Evolutionary conservation across 441 rosid genomes (phyloP).

Genomic region (Croton laevigatus): DNA sequence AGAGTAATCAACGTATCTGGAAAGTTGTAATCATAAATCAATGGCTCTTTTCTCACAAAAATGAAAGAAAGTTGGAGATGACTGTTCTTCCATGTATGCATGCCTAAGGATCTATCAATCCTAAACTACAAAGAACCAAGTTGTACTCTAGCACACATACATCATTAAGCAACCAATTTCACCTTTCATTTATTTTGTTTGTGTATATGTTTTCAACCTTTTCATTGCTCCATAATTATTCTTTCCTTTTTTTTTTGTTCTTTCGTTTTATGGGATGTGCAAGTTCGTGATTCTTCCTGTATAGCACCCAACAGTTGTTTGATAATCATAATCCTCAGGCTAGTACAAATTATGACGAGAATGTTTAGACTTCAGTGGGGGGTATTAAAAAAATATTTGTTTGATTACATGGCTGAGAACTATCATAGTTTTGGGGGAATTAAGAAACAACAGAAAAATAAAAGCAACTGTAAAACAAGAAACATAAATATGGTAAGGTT

Average conservation of each 20-base stretch:
- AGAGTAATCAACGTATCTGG: constrained; percentile 10
- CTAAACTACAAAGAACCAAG: background rate
- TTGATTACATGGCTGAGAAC: background rate
- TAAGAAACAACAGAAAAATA: background rate
- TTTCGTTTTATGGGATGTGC: background rate
- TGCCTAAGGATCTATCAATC: constrained; percentile 8
- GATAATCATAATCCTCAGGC: background rate
- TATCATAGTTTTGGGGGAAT: background rate
- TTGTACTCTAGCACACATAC: constrained; percentile 2
- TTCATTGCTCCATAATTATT: background rate
- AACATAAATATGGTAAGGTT: background rate
- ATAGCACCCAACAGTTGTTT: constrained; percentile 1
- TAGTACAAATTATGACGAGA: background rate
- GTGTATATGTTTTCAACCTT: background rate
- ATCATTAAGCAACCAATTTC: background rate
- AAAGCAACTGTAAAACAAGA: background rate
- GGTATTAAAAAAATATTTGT: background rate
- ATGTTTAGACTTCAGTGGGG: background rate
- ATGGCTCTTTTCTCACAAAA: constrained; percentile 20
- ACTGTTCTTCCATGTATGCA: constrained; percentile 14
- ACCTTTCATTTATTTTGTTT: background rate
- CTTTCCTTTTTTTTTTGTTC: background rate
- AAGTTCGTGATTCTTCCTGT: background rate
- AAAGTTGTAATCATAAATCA: constrained; percentile 17
- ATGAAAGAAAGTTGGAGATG: constrained; percentile 21